Evolutionary conservation across 495 filamentous ascomycete species (phyloP), one percentile per base, ranked within the genome.

Genomic region (Penicillium egyptiacum): DNA sequence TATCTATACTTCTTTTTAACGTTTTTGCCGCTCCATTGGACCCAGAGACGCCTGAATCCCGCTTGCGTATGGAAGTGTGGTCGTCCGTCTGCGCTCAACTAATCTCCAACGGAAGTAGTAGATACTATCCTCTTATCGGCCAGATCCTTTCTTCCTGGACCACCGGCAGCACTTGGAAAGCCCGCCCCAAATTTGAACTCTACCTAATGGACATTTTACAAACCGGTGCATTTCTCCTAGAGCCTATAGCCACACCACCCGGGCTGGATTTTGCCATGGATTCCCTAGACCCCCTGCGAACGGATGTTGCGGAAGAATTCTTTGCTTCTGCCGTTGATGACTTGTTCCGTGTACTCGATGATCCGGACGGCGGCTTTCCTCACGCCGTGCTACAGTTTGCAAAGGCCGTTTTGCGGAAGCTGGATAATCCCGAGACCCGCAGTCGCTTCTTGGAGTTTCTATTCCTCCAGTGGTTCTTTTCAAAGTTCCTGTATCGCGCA

Each of bases 151-250:
- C 93, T 71, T 83, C 88, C 53, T 98, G 90, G 88, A 83, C 91
- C 51, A 82, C 84, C 35, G 88, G 90, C 77, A 85, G 89, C 66
- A 87, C 91, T 66, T 98, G 94, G 94, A 87, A 88, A 55, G 88
- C 90, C 53, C 89, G 86, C 58, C 84, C 86, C 59, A 92, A 90
- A 61, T 86, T 98, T 78, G 92, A 96, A 75, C 86, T 90, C 65
- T 96, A 91, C 66, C 83, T 98, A 5, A 93, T 95, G 90, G 86
- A 91, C 66, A 88, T 93, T 56, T 82, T 98, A 19, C 90, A 96
- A 72, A 89, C 92, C 65, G 94, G 94, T 56, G 86, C 89, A 25
- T 97, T 96, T 67, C 75, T 98, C 53, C 78, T 96, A 69, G 91
- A 96, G 79, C 86, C 68, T 82, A 89, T 74, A 86, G 91, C 74